phyloP scores from a whole-genome alignment of 805 yeast species.

The Kluyveromyces aestuarii region DNA sequence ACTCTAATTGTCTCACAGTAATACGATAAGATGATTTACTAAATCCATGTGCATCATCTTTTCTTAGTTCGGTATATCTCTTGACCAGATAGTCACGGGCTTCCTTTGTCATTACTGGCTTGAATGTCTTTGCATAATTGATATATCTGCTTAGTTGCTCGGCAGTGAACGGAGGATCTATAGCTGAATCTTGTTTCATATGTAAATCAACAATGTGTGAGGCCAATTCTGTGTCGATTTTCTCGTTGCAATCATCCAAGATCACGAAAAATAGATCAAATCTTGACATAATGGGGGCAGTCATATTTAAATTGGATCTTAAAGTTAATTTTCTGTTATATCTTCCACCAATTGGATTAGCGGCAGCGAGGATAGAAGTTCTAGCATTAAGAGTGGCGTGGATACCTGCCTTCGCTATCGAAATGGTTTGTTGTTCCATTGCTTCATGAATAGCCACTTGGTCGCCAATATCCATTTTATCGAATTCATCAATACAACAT shows the following conservation, averaged over 20 bases:
- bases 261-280: constrained; percentile 93
- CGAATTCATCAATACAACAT: constrained; percentile 97
- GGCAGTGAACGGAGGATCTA: constrained; percentile 79
- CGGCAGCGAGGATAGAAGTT: constrained; percentile 96
- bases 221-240: constrained; percentile 82
- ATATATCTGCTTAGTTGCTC: constrained; percentile 84
- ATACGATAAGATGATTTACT: constrained; percentile 77
- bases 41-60: constrained; percentile 83
- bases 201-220: constrained; percentile 88
- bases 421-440: constrained; percentile 98
- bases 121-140: constrained; percentile 85
- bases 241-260: constrained; percentile 88
- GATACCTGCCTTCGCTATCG: constrained; percentile 97
- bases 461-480: constrained; percentile 91
- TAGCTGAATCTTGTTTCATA: constrained; percentile 83
- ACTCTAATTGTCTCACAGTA: constrained; percentile 94
- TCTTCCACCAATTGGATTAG: constrained; percentile 95
- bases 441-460: constrained; percentile 99
- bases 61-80: constrained; percentile 76
- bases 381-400: constrained; percentile 97
- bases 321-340: constrained; percentile 81
- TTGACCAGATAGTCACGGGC: constrained; percentile 71
- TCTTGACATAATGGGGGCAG: constrained; percentile 98
- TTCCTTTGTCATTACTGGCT: constrained; percentile 75
- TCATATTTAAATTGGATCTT: constrained; percentile 83